Conservation (phyloP, 352 stramenopile species). For the Phytophthora melonis region DNA sequence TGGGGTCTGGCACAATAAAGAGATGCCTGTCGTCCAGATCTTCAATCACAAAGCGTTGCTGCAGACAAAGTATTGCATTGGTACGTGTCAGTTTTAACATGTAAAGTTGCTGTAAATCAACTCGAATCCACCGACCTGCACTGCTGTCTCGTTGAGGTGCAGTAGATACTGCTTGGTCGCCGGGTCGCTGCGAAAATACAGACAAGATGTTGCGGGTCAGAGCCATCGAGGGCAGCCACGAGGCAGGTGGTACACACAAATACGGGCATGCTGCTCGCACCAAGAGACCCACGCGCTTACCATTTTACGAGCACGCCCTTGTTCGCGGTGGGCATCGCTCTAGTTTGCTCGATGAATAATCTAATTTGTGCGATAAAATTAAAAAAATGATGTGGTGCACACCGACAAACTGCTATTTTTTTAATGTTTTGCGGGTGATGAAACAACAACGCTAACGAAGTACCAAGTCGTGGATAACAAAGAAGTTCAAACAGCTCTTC, state of each 20-base stretch:
- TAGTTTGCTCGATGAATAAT: neutral
- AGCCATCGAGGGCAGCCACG: neutral
- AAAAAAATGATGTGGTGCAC: neutral
- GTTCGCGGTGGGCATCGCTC: conserved; percentile 82
- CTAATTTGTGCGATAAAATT: neutral
- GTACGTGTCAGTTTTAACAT: neutral
- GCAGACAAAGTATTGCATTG: conserved; percentile 8
- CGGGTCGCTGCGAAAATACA: conserved; percentile 60
- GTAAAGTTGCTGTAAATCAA: neutral
- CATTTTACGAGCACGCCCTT: conserved; percentile 89
- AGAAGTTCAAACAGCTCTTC: too few species aligned
- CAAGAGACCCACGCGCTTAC: conserved; percentile 28
- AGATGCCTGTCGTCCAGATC: conserved; percentile 86
- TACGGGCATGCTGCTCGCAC: neutral
- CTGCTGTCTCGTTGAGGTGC: conserved; percentile 85
- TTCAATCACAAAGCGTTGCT: conserved; percentile 90
- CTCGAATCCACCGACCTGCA: conserved; percentile 54
- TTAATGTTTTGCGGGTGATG: too few species aligned
- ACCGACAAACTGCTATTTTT: neutral
- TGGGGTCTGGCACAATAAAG: conserved; percentile 88
- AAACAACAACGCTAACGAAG: too few species aligned
- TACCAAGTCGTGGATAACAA: too few species aligned
- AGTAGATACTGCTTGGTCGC: conserved; percentile 90
- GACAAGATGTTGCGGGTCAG: conserved; percentile 11
- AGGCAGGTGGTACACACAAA: neutral